Conservation (phyloP, 805 yeast species). For the Brettanomyces naardenensis region DNA sequence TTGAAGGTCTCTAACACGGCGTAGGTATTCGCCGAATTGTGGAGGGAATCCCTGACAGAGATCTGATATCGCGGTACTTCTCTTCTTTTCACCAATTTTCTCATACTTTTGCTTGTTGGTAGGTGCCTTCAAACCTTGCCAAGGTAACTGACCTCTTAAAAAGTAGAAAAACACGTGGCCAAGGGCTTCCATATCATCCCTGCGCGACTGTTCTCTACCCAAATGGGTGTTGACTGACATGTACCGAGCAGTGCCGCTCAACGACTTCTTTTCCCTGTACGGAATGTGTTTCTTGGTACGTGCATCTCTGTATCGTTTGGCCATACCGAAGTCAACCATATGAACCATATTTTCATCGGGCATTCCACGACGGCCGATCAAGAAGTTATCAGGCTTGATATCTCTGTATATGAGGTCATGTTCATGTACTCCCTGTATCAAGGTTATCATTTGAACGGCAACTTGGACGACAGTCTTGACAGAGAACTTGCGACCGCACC, state of each 20-base stretch:
- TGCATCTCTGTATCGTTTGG: constrained; percentile 95
- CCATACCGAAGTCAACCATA: constrained; percentile 97
- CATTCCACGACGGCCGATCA: constrained; percentile 83
- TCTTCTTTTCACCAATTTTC: constrained; percentile 93
- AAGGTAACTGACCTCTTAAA: constrained; percentile 88
- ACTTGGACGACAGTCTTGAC: constrained; percentile 88
- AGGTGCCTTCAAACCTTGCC: constrained; percentile 99
- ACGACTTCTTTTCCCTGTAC: constrained; percentile 88
- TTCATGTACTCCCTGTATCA: constrained; percentile 82
- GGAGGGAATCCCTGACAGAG: constrained; percentile 84
- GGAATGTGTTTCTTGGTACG: constrained; percentile 94
- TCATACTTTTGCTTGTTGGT: constrained; percentile 97
- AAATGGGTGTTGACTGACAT: constrained; percentile 97
- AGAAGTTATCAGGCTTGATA: constrained; percentile 94
- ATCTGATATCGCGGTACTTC: constrained; percentile 78
- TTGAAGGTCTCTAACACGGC: constrained; percentile 77
- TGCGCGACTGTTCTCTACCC: constrained; percentile 93
- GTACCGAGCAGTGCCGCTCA: constrained; percentile 97
- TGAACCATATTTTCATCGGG: constrained; percentile 80
- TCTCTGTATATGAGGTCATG: constrained; percentile 91
- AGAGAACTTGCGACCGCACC: constrained; percentile 91
- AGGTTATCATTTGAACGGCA: constrained; percentile 87
- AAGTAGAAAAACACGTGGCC: constrained; percentile 97
- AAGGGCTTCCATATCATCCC: constrained; percentile 93
- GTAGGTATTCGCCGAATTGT: constrained; percentile 88